Evolutionary conservation across 1,284 basidiomycete species (phyloP).

Genomic region (Caloboletus firmus): DNA sequence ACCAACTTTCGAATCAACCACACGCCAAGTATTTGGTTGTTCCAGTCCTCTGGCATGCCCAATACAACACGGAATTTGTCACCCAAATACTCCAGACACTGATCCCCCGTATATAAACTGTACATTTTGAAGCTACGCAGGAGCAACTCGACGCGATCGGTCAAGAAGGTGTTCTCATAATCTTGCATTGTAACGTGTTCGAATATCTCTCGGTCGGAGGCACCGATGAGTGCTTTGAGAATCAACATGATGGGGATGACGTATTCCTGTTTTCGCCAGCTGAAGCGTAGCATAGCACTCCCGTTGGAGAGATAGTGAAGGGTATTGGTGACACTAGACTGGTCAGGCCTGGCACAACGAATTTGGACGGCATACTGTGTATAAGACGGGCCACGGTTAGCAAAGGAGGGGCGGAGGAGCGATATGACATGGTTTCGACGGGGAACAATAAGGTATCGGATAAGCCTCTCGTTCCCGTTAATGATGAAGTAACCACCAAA

Average conservation of each 20-base stretch:
- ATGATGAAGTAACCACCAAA: conserved; percentile 99
- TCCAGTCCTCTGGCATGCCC: conserved; percentile 92
- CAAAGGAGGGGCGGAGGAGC: conserved; percentile 83
- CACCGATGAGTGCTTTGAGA: conserved; percentile 92
- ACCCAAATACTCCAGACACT: conserved; percentile 96
- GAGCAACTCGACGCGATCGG: conserved; percentile 98
- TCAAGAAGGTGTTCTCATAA: conserved; percentile 96
- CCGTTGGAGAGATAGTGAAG: conserved; percentile 98
- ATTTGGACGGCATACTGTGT: conserved; percentile 95
- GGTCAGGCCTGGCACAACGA: conserved; percentile 89
- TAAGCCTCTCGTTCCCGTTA: conserved; percentile 98
- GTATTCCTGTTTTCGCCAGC: conserved; percentile 98
- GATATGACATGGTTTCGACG: conserved; percentile 89
- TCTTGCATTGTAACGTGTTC: conserved; percentile 98
- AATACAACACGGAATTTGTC: conserved; percentile 96
- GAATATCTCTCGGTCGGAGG: conserved; percentile 97
- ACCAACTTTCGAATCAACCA: conserved; percentile 88
- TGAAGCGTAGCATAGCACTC: conserved; percentile 93
- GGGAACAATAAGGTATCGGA: conserved; percentile 93
- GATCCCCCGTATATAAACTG: conserved; percentile 84
- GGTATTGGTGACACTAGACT: conserved; percentile 91
- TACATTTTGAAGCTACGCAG: conserved; percentile 96
- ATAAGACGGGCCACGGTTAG: conserved; percentile 93
- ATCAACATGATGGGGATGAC: conserved; percentile 98
- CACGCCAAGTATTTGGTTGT: conserved; percentile 78